Conservation (phyloP, 805 yeast genomes). For the Candida tammaniensis region DNA sequence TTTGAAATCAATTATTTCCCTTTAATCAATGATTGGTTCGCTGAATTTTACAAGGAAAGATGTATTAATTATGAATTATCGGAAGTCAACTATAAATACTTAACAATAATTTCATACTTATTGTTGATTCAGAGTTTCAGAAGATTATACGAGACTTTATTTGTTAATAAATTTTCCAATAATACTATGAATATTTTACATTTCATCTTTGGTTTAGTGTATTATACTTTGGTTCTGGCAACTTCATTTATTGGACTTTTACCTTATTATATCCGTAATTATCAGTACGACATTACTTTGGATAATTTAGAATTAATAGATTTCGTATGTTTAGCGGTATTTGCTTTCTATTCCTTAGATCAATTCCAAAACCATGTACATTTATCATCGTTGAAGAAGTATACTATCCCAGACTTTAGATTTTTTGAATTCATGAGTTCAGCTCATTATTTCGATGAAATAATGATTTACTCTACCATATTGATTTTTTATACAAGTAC, state of each 20-base stretch:
- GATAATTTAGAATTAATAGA: conserved; percentile 13
- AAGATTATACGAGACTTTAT: conserved; percentile 53
- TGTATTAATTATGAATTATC: conserved; percentile 2
- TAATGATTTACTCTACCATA: conserved; percentile 49
- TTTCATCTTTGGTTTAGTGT: conserved; percentile 61
- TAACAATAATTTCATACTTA: conserved; percentile 20
- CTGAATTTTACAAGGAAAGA: conserved; percentile 2
- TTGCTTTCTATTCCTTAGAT: conserved; percentile 50
- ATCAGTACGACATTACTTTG: not conserved
- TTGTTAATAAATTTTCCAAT: conserved; percentile 45
- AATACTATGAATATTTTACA: conserved; percentile 66
- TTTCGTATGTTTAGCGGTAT: conserved; percentile 31
- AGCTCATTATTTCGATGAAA: conserved; percentile 72
- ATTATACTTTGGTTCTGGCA: conserved; percentile 49
- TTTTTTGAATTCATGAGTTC: conserved; percentile 51
- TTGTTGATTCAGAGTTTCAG: conserved; percentile 50
- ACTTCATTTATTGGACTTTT: conserved; percentile 25
- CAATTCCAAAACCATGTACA: conserved; percentile 53
- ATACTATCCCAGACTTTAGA: conserved; percentile 52
- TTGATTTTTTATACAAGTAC: conserved; percentile 16
- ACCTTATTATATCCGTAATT: conserved; percentile 15
- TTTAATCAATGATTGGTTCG: conserved; percentile 3
- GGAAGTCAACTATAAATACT: conserved; percentile 13
- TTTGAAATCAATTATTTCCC: conserved; percentile 4
- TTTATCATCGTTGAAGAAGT: conserved; percentile 50